These are phyloP conservation scores for Puccinia triticina DNA, from an alignment of 1,284 basidiomycete genomes.

Conservation along the genomic window DNA sequence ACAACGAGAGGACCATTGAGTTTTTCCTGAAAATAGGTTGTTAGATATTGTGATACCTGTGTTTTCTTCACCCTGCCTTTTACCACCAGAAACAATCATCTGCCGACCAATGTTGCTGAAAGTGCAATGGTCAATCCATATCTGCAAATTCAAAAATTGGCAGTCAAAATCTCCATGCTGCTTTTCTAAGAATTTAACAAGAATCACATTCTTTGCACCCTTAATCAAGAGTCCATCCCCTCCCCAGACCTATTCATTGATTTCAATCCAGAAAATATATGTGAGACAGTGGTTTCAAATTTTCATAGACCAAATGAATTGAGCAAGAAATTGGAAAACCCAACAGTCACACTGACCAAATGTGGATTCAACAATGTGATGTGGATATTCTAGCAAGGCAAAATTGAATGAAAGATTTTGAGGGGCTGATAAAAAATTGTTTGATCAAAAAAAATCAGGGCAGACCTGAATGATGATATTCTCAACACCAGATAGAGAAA, in stretches of 20 bases:
- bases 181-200: background rate
- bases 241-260: slow-evolving; percentile 42
- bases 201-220: slow-evolving; percentile 21
- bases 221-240: slow-evolving; percentile 37
- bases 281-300: background rate
- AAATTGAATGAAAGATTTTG: background rate
- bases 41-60: slow-evolving; percentile 11
- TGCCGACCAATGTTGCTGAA: slow-evolving; percentile 44
- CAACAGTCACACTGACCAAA: background rate
- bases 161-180: background rate
- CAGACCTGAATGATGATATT: slow-evolving; percentile 38
- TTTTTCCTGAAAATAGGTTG: slow-evolving; percentile 29
- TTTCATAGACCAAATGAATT: too few relatives aligned
- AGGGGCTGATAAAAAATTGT: too few relatives aligned
- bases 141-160: background rate
- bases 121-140: slow-evolving; percentile 50
- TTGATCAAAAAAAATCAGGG: background rate
- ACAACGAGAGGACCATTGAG: slow-evolving; percentile 41
- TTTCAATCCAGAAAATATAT: background rate
- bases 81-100: slow-evolving; percentile 31
- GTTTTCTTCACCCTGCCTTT: background rate
- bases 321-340: too few relatives aligned
- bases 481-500: background rate
- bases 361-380: slow-evolving; percentile 39
- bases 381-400: slow-evolving; percentile 11